Evolutionary conservation across 2,329 filamentous ascomycete genomes (phyloP).

Genomic region (Cercospora sojina): DNA sequence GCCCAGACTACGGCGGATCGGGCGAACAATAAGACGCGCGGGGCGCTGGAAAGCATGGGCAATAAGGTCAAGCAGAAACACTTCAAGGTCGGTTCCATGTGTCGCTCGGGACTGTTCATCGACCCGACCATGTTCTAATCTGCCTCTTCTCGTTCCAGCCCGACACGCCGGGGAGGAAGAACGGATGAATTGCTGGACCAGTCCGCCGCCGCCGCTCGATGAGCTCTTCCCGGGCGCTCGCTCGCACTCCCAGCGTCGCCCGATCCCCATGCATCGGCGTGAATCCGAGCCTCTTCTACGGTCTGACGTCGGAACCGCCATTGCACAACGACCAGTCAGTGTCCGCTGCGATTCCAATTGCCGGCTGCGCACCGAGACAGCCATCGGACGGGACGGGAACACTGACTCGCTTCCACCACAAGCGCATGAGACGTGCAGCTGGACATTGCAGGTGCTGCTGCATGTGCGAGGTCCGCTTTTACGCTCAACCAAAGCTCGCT

Average conservation of each 20-base stretch:
- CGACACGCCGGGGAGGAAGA: slow-evolving; percentile 23
- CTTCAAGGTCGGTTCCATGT: slow-evolving; percentile 25
- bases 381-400: neutral
- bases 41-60: slow-evolving; percentile 23
- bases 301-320: neutral
- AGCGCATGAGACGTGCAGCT: neutral
- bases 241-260: neutral
- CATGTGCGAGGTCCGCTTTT: neutral
- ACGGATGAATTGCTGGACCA: slow-evolving; percentile 17
- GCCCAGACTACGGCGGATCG: slow-evolving; percentile 18
- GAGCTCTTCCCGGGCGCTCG: neutral
- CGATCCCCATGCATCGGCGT: neutral
- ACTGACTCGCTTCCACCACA: neutral
- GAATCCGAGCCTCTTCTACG: neutral
- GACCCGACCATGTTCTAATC: slow-evolving; percentile 23
- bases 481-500: neutral
- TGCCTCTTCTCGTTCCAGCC: slow-evolving; percentile 17
- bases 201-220: neutral
- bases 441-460: neutral
- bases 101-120: slow-evolving; percentile 23
- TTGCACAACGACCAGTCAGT: neutral
- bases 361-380: neutral
- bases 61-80: slow-evolving; percentile 28
- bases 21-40: slow-evolving; percentile 19
- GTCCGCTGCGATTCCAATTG: neutral